Evolutionary conservation across 176 grass and related monocot genomes (phyloP).

Genomic region (Aegilops bicornis): DNA sequence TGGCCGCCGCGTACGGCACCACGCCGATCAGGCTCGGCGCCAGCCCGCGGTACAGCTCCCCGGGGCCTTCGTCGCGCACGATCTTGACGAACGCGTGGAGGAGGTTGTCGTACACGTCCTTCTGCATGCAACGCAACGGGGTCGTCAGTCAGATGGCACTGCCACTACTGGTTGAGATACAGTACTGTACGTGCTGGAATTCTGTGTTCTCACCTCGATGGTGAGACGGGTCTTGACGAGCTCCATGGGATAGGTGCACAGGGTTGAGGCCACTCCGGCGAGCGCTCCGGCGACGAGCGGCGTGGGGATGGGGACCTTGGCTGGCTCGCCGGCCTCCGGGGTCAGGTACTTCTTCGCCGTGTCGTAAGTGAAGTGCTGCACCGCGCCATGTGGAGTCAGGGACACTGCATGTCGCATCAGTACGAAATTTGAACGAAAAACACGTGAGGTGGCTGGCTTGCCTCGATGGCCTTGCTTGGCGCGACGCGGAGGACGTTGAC

Average conservation of each 20-base stretch:
- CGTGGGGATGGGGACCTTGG: slow-evolving; percentile 55
- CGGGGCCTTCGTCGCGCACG: slow-evolving; percentile 50
- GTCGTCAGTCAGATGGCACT: neutral
- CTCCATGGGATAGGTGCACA: slow-evolving; percentile 91
- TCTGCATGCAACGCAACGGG: slow-evolving; percentile 24
- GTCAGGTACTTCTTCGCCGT: slow-evolving; percentile 71
- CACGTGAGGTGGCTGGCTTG: neutral
- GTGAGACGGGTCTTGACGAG: slow-evolving; percentile 86
- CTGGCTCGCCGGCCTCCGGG: slow-evolving; percentile 44
- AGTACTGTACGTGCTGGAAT: too few relatives aligned
- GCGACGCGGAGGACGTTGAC: slow-evolving; percentile 80
- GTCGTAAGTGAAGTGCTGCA: slow-evolving; percentile 80
- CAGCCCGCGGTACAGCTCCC: slow-evolving; percentile 76
- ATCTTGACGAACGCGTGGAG: slow-evolving; percentile 78
- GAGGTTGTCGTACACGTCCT: slow-evolving; percentile 70
- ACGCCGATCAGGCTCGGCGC: slow-evolving; percentile 81
- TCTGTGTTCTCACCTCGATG: slow-evolving; percentile 52
- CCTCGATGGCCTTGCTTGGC: slow-evolving; percentile 92
- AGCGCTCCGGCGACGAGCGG: slow-evolving; percentile 77
- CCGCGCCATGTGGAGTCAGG: neutral
- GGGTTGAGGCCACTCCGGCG: slow-evolving; percentile 72
- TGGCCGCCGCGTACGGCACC: slow-evolving; percentile 77
- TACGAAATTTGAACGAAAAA: neutral
- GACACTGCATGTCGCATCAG: too few relatives aligned
- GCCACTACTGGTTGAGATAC: neutral